phyloP scores from a whole-genome alignment of 2,329 filamentous ascomycete species.

The Clonostachys sp. region DNA sequence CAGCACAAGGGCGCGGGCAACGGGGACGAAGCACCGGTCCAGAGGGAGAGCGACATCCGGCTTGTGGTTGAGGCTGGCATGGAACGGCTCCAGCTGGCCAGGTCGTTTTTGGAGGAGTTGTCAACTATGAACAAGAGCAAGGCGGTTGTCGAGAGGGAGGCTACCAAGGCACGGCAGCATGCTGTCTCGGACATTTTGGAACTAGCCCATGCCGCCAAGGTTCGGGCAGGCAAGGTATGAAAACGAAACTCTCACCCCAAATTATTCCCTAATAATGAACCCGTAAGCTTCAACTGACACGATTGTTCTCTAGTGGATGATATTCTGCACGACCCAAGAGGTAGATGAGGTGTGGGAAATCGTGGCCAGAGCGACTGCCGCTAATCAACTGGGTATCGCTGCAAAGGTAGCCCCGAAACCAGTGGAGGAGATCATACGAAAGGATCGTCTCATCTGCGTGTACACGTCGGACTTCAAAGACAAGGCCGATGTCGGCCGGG shows the following conservation, averaged over 20 bases:
- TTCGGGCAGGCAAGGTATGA: conserved; percentile 62
- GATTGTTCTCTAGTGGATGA: conserved; percentile 58
- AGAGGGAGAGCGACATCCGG: conserved; percentile 36
- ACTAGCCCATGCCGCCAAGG: conserved; percentile 52
- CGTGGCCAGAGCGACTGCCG: conserved; percentile 62
- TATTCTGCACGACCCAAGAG: conserved; percentile 52
- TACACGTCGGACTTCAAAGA: conserved; percentile 76
- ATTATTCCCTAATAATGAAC: conserved; percentile 1
- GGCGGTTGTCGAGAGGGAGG: conserved; percentile 32
- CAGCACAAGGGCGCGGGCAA: conserved; percentile 32
- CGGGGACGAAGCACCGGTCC: conserved; percentile 43
- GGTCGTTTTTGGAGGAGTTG: conserved; percentile 35
- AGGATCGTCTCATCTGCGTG: conserved; percentile 62
- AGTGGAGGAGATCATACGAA: conserved; percentile 27
- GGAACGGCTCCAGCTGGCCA: conserved; percentile 41
- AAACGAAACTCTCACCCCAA: background rate
- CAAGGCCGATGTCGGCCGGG: conserved; percentile 61
- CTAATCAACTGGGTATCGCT: conserved; percentile 64
- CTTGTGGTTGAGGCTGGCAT: conserved; percentile 48
- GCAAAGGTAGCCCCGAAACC: conserved; percentile 66
- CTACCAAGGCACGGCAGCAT: conserved; percentile 43
- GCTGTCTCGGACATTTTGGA: conserved; percentile 52
- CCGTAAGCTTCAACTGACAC: conserved; percentile 15
- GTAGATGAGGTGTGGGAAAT: conserved; percentile 62
- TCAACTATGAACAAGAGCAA: conserved; percentile 13